phyloP scores from a whole-genome alignment of 306 rosid genomes.

The Fragaria iinumae region DNA sequence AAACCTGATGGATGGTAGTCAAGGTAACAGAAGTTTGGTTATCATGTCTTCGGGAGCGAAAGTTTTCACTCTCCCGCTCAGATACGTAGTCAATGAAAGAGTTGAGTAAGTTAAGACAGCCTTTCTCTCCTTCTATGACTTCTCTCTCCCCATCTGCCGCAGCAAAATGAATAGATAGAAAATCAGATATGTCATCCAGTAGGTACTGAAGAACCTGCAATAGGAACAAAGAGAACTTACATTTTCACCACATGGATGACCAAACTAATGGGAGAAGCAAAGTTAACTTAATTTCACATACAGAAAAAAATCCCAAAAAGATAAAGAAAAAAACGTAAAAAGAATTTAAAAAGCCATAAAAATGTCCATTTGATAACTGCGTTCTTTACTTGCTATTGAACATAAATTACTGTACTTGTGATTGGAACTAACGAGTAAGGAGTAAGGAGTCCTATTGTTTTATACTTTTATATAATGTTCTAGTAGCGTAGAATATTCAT shows the following conservation, averaged over 20 bases:
- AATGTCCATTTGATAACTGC: not conserved
- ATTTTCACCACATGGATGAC: slow-evolving; percentile 16
- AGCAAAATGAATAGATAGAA: slow-evolving; percentile 54
- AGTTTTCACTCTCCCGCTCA: slow-evolving; percentile 81
- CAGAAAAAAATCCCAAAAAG: not conserved
- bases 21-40: slow-evolving; percentile 75
- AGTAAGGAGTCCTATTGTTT: not conserved
- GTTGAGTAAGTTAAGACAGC: slow-evolving; percentile 53
- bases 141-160: slow-evolving; percentile 47
- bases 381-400: not conserved
- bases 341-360: no score
- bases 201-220: slow-evolving; percentile 85
- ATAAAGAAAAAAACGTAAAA: not conserved
- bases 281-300: slow-evolving; percentile 5
- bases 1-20: slow-evolving; percentile 97
- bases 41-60: slow-evolving; percentile 59
- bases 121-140: slow-evolving; percentile 40
- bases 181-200: slow-evolving; percentile 82
- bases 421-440: not conserved
- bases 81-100: slow-evolving; percentile 67
- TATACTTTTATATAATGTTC: no score
- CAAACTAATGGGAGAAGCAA: slow-evolving; percentile 4
- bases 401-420: not conserved
- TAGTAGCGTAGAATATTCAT: not conserved
- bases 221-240: slow-evolving; percentile 25